Evolutionary conservation across 2,329 filamentous ascomycete species (phyloP).

Genomic region (Elsinoe necatrix): DNA sequence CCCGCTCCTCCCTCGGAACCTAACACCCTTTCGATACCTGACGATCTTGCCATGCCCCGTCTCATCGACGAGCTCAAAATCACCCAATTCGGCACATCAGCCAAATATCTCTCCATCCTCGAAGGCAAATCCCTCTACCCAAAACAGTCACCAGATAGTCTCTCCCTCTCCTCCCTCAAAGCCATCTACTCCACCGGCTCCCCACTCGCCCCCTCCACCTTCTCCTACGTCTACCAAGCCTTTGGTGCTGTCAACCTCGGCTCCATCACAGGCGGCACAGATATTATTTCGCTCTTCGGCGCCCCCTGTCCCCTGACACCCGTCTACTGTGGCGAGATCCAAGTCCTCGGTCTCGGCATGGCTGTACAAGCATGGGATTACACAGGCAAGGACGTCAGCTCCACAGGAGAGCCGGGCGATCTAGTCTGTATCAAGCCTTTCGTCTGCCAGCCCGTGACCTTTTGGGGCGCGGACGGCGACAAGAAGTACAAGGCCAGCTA

Average conservation of each 20-base stretch:
- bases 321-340: slow-evolving; percentile 44
- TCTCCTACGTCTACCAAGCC: slow-evolving; percentile 76
- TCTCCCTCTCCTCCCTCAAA: slow-evolving; percentile 53
- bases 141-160: slow-evolving; percentile 39
- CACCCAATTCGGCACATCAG: slow-evolving; percentile 90
- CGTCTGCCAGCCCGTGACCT: slow-evolving; percentile 81
- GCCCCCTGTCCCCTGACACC: slow-evolving; percentile 56
- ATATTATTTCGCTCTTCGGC: slow-evolving; percentile 93
- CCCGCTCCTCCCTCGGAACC: slow-evolving; percentile 28
- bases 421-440: slow-evolving; percentile 81
- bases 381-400: slow-evolving; percentile 49
- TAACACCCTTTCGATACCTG: slow-evolving; percentile 46
- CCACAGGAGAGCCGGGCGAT: slow-evolving; percentile 67
- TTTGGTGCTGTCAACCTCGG: slow-evolving; percentile 79
- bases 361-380: slow-evolving; percentile 43
- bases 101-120: slow-evolving; percentile 83
- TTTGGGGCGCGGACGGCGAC: slow-evolving; percentile 67
- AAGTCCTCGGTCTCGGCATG: slow-evolving; percentile 44
- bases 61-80: slow-evolving; percentile 74
- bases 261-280: slow-evolving; percentile 91
- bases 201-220: slow-evolving; percentile 85
- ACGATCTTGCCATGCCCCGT: slow-evolving; percentile 71
- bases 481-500: slow-evolving; percentile 77
- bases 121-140: slow-evolving; percentile 68
- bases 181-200: slow-evolving; percentile 94